Base-by-base conservation (phyloP, 2,329 filamentous ascomycete species). In the Paracorniculantispora psalliotae region DNA sequence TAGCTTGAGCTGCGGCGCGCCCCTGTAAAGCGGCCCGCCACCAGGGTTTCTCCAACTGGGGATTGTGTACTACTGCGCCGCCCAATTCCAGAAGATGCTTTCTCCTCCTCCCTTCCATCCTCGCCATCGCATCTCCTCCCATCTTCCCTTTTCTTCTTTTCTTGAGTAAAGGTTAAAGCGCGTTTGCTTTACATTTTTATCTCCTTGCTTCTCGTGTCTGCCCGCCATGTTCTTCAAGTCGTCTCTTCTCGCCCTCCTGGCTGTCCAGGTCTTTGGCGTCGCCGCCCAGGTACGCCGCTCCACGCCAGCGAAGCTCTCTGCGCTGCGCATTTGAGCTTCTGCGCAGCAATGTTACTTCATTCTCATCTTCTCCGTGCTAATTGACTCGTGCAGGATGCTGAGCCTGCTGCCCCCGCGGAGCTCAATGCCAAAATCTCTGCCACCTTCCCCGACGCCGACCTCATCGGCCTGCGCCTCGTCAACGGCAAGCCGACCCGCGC, bases 391-490 rank as follows among this genome's bases (percentile, higher is more conserved):
- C 66, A 52, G 49, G 49, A 52, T 17, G 49, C 49, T n/a, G 49
- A 37, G 44, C 62, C 64, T 54, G 61, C 63, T 51, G 39, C 61
- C 41, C 65, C 65, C 17, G 66, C 64, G 59, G 64, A 59, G 61
- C 73, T 89, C 68, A 84, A 85, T 63, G 86, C 89, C 72, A 83
- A 86, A 57, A 76, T 88, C 67, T 81, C 81, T 65, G 82, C 87
- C 61, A 80, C 79, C 72, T 83, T 86, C 79, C 77, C 84, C 75
- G 79, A 88, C 70, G 73, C 87, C 78, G 91, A 96, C 79, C 87
- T 96, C 75, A 94, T 97, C 67, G 94, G 93, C 68, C 86, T 97
- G 67, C 96, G 96, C 84, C 86, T 97, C 66, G 84, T 97, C 80
- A 99, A 99, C 73, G 91, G 92, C 69, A 87, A 88, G 65, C 85